Evolutionary conservation across 306 rosid genomes (phyloP).

Genomic region (Hylodesmum podocarpum): DNA sequence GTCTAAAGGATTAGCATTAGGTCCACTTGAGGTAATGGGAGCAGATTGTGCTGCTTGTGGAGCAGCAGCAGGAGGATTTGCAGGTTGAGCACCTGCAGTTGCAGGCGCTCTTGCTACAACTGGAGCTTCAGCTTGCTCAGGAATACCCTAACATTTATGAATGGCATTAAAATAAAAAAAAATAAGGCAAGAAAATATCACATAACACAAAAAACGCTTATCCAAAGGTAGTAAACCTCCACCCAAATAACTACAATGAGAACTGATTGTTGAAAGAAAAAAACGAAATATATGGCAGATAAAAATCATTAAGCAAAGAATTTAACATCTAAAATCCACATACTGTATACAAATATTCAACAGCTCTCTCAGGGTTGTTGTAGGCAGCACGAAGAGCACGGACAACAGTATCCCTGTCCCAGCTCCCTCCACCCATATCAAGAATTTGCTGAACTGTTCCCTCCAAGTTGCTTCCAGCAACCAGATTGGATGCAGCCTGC

Average conservation of each 20-base stretch:
- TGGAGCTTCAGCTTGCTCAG: slow-evolving; percentile 86
- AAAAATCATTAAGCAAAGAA: neutral
- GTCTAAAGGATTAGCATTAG: slow-evolving; percentile 91
- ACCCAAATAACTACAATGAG: neutral
- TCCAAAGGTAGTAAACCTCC: neutral
- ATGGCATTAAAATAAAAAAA: neutral
- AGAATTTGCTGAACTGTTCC: slow-evolving; percentile 76
- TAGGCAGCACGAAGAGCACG: slow-evolving; percentile 93
- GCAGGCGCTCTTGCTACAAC: slow-evolving; percentile 54
- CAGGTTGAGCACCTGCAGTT: slow-evolving; percentile 50
- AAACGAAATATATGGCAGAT: neutral
- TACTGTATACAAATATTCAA: slow-evolving; percentile 89
- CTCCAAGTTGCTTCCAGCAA: slow-evolving; percentile 87
- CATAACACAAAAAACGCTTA: neutral
- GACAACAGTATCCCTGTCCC: slow-evolving; percentile 91
- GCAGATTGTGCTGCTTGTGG: slow-evolving; percentile 70
- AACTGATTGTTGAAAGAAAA: neutral
- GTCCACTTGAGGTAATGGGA: slow-evolving; percentile 62
- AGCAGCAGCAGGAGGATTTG: slow-evolving; percentile 54
- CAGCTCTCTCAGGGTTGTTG: slow-evolving; percentile 95
- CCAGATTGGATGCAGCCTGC: slow-evolving; percentile 86
- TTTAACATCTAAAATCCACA: slow-evolving; percentile 35
- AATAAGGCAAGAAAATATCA: neutral
- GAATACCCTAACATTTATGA: slow-evolving; percentile 66
- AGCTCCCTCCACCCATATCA: slow-evolving; percentile 88